Percentiles rank a stretch among this genome's conserved stretches.
Evolutionary conservation across 2,329 filamentous ascomycete species (phyloP).

Genomic region (Alternaria viburni): DNA sequence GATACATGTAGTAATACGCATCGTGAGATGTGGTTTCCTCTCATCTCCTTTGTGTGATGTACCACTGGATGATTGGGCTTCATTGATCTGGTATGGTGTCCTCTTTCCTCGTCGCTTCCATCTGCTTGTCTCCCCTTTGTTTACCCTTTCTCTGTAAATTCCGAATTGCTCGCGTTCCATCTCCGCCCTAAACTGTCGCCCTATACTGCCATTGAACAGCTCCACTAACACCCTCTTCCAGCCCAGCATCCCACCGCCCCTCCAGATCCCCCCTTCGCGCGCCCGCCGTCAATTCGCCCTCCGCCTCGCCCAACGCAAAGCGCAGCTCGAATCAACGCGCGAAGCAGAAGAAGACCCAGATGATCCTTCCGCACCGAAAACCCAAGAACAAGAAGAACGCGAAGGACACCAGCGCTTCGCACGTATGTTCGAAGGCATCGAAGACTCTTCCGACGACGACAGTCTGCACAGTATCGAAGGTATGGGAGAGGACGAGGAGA

Average conservation of each 20-base stretch:
- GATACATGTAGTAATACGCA: conserved; percentile 41
- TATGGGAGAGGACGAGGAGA: conserved; percentile 19
- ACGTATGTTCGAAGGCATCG: conserved; percentile 44
- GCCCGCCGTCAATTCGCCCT: conserved; percentile 91
- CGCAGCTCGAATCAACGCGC: conserved; percentile 34
- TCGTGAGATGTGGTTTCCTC: conserved; percentile 24
- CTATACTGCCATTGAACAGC: background rate
- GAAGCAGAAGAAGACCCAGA: conserved; percentile 27
- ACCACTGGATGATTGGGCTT: conserved; percentile 9
- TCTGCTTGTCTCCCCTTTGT: conserved; percentile 2
- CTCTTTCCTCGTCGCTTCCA: background rate
- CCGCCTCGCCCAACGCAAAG: conserved; percentile 67
- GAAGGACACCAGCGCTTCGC: conserved; percentile 43
- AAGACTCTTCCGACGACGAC: conserved; percentile 38
- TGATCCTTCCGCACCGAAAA: conserved; percentile 11
- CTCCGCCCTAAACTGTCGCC: background rate
- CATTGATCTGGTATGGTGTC: conserved; percentile 6
- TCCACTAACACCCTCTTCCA: conserved; percentile 43
- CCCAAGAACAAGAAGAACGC: conserved; percentile 37
- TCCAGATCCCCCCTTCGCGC: conserved; percentile 85
- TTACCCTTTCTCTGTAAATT: background rate
- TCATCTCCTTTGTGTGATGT: conserved; percentile 18
- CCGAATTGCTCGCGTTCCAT: conserved; percentile 11
- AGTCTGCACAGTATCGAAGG: conserved; percentile 17
- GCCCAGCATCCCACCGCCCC: conserved; percentile 55